These are phyloP conservation scores for Lentinula raphanica DNA, from an alignment of 768 basidiomycete species.

Conservation along the genomic window DNA sequence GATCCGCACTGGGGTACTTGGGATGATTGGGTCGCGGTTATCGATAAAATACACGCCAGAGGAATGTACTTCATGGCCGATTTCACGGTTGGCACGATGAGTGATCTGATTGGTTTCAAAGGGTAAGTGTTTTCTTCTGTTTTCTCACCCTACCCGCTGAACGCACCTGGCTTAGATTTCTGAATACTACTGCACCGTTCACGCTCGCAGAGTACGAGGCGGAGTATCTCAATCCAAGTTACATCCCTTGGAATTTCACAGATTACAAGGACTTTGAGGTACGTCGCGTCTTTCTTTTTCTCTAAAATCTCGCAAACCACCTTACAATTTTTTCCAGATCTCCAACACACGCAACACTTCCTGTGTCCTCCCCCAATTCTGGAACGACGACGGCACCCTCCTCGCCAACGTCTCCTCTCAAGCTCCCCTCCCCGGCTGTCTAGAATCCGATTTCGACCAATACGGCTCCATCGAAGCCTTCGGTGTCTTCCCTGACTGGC, in stretches of 20 bases:
- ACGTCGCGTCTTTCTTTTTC: conserved; percentile 14
- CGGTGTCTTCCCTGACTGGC: conserved; percentile 68
- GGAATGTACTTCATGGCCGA: conserved; percentile 93
- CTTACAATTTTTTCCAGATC: conserved; percentile 33
- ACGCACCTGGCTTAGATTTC: conserved; percentile 38
- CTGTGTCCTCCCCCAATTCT: conserved; percentile 75
- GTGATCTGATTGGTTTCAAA: conserved; percentile 79
- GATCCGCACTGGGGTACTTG: conserved; percentile 93
- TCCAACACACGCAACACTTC: conserved; percentile 66
- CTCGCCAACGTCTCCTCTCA: conserved; percentile 26
- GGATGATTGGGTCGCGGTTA: conserved; percentile 68
- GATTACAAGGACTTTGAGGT: conserved; percentile 81
- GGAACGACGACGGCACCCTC: conserved; percentile 64
- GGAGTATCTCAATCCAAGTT: conserved; percentile 69
- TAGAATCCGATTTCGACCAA: conserved; percentile 85
- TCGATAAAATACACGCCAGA: conserved; percentile 71
- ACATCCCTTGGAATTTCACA: conserved; percentile 82
- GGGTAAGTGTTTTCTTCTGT: conserved; percentile 44
- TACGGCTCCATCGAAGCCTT: conserved; percentile 97
- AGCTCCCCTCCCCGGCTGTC: conserved; percentile 52
- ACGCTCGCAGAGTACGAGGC: conserved; percentile 64
- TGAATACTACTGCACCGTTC: conserved; percentile 82
- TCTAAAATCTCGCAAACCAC: conserved; percentile 6
- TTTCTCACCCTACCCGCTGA: background rate
- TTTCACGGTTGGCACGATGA: conserved; percentile 92